These are phyloP conservation scores for Apiospora sp. DNA, from an alignment of 2,329 filamentous ascomycete species.

Conservation along the genomic window DNA sequence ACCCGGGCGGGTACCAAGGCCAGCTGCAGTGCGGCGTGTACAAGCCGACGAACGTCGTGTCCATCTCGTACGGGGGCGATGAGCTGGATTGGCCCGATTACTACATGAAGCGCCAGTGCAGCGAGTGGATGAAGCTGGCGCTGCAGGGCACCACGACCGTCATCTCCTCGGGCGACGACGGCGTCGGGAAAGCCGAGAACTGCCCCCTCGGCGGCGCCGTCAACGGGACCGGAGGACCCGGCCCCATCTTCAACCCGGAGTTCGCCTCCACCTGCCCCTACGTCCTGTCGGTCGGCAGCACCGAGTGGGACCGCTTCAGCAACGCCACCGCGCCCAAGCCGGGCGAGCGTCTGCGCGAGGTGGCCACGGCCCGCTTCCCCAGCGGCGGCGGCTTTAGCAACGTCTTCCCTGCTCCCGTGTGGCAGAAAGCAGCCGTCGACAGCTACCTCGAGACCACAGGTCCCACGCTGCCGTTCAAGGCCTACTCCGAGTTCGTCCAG, in stretches of 20 bases:
- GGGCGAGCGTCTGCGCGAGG: slow-evolving; percentile 35
- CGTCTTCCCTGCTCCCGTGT: slow-evolving; percentile 52
- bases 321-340: slow-evolving; percentile 34
- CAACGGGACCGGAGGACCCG: slow-evolving; percentile 52
- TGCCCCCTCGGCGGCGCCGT: slow-evolving; percentile 64
- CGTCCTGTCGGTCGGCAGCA: slow-evolving; percentile 66
- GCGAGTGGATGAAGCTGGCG: slow-evolving; percentile 58
- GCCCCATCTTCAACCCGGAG: slow-evolving; percentile 54
- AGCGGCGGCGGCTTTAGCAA: slow-evolving; percentile 61
- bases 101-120: slow-evolving; percentile 58
- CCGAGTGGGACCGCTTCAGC: slow-evolving; percentile 60
- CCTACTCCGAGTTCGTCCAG: slow-evolving; percentile 34
- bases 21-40: slow-evolving; percentile 44
- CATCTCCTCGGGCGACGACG: slow-evolving; percentile 49
- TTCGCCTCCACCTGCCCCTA: slow-evolving; percentile 66
- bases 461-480: slow-evolving; percentile 38
- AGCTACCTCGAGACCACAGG: slow-evolving; percentile 48
- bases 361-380: slow-evolving; percentile 45
- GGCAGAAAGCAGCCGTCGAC: slow-evolving; percentile 55
- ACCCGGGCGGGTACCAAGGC: slow-evolving; percentile 54
- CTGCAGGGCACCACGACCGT: slow-evolving; percentile 55
- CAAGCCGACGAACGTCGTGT: slow-evolving; percentile 63
- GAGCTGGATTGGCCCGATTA: slow-evolving; percentile 57
- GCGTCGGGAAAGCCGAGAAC: slow-evolving; percentile 35
- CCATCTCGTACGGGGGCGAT: slow-evolving; percentile 60